These are phyloP conservation scores for Cladosporium sp. DNA, from an alignment of 2,329 filamentous ascomycete genomes.

Conservation along the genomic window DNA sequence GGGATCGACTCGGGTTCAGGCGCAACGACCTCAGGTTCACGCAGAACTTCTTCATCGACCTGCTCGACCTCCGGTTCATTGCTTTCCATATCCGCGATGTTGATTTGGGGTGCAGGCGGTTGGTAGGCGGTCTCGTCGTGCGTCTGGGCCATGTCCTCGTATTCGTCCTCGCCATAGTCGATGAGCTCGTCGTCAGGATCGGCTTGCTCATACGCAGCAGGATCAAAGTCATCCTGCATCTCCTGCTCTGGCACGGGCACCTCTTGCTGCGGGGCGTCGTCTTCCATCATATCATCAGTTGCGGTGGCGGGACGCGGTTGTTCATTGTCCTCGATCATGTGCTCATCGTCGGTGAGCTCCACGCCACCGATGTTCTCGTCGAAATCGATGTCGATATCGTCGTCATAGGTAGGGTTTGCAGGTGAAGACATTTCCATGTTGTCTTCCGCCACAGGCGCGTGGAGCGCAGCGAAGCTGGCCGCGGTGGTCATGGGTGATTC, in stretches of 20 bases:
- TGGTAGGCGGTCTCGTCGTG: conserved; percentile 8
- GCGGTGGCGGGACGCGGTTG: conserved; percentile 36
- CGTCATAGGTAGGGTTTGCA: conserved; percentile 33
- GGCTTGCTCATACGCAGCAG: conserved; percentile 8
- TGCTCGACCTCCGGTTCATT: neutral
- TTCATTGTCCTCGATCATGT: conserved; percentile 53
- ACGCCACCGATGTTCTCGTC: conserved; percentile 37
- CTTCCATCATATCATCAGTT: conserved; percentile 32
- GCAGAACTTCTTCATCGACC: conserved; percentile 19
- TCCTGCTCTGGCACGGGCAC: conserved; percentile 31
- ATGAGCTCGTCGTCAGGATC: conserved; percentile 34
- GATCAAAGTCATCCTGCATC: conserved; percentile 26
- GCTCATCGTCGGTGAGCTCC: conserved; percentile 46
- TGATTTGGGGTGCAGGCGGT: conserved; percentile 4
- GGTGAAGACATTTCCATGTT: conserved; percentile 54
- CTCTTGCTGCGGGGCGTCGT: conserved; percentile 24
- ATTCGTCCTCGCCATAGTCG: conserved; percentile 33
- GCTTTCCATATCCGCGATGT: neutral
- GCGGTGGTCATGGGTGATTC: conserved; percentile 9
- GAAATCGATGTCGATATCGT: conserved; percentile 57
- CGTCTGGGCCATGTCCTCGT: conserved; percentile 11
- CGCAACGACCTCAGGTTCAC: conserved; percentile 14
- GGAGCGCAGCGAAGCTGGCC: conserved; percentile 11
- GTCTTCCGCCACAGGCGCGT: conserved; percentile 39
- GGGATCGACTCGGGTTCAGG: conserved; percentile 2